Evolutionary conservation across 2,329 filamentous ascomycete genomes (phyloP).

Genomic region (Microdochium paspali): DNA sequence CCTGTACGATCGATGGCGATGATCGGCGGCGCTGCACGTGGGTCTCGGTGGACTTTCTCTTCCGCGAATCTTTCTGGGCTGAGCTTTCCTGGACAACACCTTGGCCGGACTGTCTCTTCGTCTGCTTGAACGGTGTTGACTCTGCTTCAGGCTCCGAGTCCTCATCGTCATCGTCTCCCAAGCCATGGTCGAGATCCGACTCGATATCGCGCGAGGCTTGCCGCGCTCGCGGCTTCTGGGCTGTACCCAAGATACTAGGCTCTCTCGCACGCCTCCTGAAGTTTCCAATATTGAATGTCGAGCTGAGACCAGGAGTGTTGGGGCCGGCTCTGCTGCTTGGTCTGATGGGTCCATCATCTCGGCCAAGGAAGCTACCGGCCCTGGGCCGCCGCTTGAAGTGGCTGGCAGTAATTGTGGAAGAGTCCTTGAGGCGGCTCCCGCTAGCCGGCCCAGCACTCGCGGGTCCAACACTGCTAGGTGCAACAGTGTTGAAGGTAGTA

Average conservation of each 20-base stretch:
- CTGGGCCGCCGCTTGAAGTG: conserved; percentile 21
- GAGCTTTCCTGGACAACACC: conserved; percentile 18
- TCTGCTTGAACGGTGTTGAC: conserved; percentile 53
- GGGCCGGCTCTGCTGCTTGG: conserved; percentile 21
- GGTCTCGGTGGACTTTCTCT: conserved; percentile 45
- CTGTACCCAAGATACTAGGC: conserved; percentile 50
- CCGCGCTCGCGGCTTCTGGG: conserved; percentile 28
- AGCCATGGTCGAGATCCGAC: conserved; percentile 28
- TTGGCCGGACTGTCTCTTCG: conserved; percentile 21
- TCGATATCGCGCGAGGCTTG: conserved; percentile 18
- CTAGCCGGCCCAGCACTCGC: conserved; percentile 18
- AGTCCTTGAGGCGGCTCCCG: conserved; percentile 18
- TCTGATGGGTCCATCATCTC: conserved; percentile 20
- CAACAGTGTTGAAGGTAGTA: conserved; percentile 17
- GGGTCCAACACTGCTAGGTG: conserved; percentile 15
- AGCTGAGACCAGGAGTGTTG: conserved; percentile 21
- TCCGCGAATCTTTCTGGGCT: conserved; percentile 29
- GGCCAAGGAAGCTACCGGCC: conserved; percentile 19
- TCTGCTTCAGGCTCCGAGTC: conserved; percentile 56
- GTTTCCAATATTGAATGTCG: conserved; percentile 40
- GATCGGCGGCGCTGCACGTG: conserved; percentile 24
- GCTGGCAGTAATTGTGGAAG: conserved; percentile 18
- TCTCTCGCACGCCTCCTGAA: conserved; percentile 50
- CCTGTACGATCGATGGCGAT: conserved; percentile 20
- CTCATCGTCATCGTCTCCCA: conserved; percentile 30